These are phyloP conservation scores for Sequoia sempervirens DNA, from an alignment of 75 land plant genomes.

Conservation along the genomic window DNA sequence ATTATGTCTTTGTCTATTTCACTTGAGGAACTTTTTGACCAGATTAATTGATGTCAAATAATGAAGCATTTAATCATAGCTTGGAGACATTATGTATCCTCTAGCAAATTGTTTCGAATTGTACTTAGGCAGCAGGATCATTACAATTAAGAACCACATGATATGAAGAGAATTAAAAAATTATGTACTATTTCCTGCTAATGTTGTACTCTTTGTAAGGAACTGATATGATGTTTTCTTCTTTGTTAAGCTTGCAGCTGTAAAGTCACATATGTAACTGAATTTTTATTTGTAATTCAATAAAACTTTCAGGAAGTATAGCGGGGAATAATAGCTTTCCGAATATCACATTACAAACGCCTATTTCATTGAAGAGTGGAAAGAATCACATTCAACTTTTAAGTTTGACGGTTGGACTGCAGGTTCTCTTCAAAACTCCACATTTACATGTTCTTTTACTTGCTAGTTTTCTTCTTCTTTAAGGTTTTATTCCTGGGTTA, in stretches of 20 bases:
- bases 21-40: not conserved
- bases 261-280: not conserved
- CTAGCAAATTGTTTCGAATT: not conserved
- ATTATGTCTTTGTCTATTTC: not conserved
- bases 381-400: conserved; percentile 72
- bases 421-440: conserved; percentile 39
- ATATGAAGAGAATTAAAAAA: not conserved
- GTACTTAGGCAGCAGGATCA: not conserved
- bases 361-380: conserved; percentile 50
- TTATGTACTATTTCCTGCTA: too few relatives aligned
- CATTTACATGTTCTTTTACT: not conserved
- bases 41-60: not conserved
- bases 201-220: not conserved
- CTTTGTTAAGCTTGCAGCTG: not conserved
- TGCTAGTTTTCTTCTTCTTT: not conserved
- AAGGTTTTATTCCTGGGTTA: not conserved
- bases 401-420: conserved; percentile 85
- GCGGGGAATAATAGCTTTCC: conserved; percentile 24
- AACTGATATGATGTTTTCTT: not conserved
- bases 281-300: not conserved
- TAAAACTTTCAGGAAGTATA: conserved; percentile 48
- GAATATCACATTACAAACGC: conserved; percentile 36
- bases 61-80: not conserved
- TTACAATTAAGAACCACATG: not conserved
- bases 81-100: not conserved